Evolutionary conservation across 768 basidiomycete genomes (phyloP).

Genomic region (Leccinum disarticulatum): DNA sequence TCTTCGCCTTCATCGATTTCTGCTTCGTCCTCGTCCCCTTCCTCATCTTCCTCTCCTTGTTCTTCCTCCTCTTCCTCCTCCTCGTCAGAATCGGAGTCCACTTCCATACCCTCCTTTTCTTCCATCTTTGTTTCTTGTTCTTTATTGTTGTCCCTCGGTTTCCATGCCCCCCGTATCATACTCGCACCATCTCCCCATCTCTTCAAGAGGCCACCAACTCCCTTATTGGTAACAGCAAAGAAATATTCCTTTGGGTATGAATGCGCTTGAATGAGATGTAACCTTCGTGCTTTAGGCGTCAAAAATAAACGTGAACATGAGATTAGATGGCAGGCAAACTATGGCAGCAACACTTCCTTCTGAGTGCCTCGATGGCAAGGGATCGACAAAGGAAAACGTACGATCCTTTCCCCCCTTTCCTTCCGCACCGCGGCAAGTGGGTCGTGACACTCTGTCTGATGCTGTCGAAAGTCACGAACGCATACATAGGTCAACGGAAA

Average conservation of each 20-base stretch:
- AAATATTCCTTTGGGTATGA: slow-evolving; percentile 88
- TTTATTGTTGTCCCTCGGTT: slow-evolving; percentile 37
- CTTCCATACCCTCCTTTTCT: slow-evolving; percentile 23
- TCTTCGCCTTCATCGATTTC: slow-evolving; percentile 23
- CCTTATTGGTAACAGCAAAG: slow-evolving; percentile 90
- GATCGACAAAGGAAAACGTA: slow-evolving; percentile 33
- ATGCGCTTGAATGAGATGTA: slow-evolving; percentile 82
- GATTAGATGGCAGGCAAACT: slow-evolving; percentile 80
- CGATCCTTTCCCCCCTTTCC: slow-evolving; percentile 85
- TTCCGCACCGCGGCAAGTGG: slow-evolving; percentile 74
- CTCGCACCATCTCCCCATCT: slow-evolving; percentile 85
- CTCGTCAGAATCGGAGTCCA: slow-evolving; percentile 20
- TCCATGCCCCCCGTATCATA: slow-evolving; percentile 75
- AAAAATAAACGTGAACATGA: slow-evolving; percentile 59
- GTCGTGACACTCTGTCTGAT: slow-evolving; percentile 87
- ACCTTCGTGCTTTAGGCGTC: slow-evolving; percentile 72
- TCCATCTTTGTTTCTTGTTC: slow-evolving; percentile 11
- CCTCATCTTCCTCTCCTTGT: slow-evolving; percentile 13
- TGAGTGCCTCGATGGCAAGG: slow-evolving; percentile 2
- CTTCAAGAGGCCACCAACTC: slow-evolving; percentile 75
- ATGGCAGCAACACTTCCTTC: background rate
- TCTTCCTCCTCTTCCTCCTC: slow-evolving; percentile 18
- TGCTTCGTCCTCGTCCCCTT: slow-evolving; percentile 15
- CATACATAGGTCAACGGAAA: slow-evolving; percentile 1
- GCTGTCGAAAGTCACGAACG: slow-evolving; percentile 39